Evolutionary conservation across 2,329 filamentous ascomycete genomes (phyloP), one percentile per base, ranked within the genome.

Genomic region (Aspergillus chevalieri): DNA sequence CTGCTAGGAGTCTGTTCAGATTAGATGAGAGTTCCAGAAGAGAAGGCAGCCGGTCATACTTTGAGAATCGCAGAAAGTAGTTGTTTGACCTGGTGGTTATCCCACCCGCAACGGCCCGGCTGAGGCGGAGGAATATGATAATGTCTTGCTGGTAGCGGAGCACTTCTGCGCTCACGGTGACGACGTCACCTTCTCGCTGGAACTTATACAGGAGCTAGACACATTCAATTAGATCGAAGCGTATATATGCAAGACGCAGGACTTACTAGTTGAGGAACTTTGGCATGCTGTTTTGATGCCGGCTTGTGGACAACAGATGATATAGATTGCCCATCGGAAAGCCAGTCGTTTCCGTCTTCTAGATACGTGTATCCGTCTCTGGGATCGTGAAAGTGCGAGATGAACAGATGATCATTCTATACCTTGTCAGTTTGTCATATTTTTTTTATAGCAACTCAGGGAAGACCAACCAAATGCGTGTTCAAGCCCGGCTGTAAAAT

Each of bases 111-210:
- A 96, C 87, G 44, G 89, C 91, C 47, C 92, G 85, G 69, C 95
- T 91, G 66, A 94, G 80, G 24, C 93, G 85, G 57, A 97, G 78
- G 65, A 95, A 96, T 3, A 90, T 82, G 46, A 92, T 75, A 34
- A 97, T 82, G 68, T 97, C 92, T 75, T 92, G 85, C 51, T 92
- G 79, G 67, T 97, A 97, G 41, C 88, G 83, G 50, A 82, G 76
- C 2, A 96, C 81, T 57, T 96, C 90, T 17, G 91, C 79, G 50
- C 84, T 86, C 22, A 90, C 74, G 38, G 77, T 79, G 12, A 87
- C 82, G 2, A 77, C 64, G 2, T 78, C 72, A 48, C 80, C 79
- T 2, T 82, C 74, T n/a, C 75, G 71, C 3, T 81, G 77, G 2
- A 95, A 74, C 4, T 74, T 70, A 12, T 78, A 74, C 33, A 94